A percentile compares a stretch with the other conserved stretches of the same genome.
These are phyloP conservation scores for Xylaria digitata DNA, from an alignment of 2,329 filamentous ascomycete species.

Conservation along the genomic window DNA sequence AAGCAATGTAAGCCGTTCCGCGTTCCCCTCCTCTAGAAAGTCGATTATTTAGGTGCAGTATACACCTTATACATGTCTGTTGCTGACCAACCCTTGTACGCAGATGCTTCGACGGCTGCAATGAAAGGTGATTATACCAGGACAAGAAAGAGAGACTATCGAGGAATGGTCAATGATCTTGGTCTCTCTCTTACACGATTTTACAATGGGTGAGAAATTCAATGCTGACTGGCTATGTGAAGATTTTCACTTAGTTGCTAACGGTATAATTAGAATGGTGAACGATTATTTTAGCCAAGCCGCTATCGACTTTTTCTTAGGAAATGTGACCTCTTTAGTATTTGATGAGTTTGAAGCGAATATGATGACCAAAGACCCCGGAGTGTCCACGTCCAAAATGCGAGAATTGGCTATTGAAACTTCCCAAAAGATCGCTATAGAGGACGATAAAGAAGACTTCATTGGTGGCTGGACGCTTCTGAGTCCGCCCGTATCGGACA, in stretches of 20 bases:
- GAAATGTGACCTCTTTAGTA: slow-evolving; percentile 83
- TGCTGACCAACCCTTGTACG: slow-evolving; percentile 18
- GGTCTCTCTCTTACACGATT: slow-evolving; percentile 85
- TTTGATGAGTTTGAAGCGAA: slow-evolving; percentile 95
- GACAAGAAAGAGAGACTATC: slow-evolving; percentile 88
- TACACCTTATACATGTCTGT: neutral
- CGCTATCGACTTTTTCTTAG: slow-evolving; percentile 92
- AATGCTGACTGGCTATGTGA: neutral
- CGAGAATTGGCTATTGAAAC: slow-evolving; percentile 91
- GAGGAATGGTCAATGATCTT: slow-evolving; percentile 90
- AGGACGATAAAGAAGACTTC: slow-evolving; percentile 84
- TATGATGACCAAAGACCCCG: slow-evolving; percentile 93
- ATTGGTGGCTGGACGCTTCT: slow-evolving; percentile 90
- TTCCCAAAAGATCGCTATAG: slow-evolving; percentile 86
- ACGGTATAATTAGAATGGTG: slow-evolving; percentile 75
- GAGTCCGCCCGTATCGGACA: slow-evolving; percentile 78
- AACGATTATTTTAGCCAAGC: slow-evolving; percentile 98
- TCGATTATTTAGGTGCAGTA: neutral
- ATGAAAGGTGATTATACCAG: slow-evolving; percentile 97
- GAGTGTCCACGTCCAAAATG: slow-evolving; percentile 85
- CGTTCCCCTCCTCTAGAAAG: neutral
- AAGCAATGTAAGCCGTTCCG: slow-evolving; percentile 71
- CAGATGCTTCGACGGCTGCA: slow-evolving; percentile 87
- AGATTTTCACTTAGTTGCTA: slow-evolving; percentile 21
- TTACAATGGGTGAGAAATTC: slow-evolving; percentile 68